Conservation (phyloP, 352 stramenopile genomes). For the Aphanomyces stellatus region DNA sequence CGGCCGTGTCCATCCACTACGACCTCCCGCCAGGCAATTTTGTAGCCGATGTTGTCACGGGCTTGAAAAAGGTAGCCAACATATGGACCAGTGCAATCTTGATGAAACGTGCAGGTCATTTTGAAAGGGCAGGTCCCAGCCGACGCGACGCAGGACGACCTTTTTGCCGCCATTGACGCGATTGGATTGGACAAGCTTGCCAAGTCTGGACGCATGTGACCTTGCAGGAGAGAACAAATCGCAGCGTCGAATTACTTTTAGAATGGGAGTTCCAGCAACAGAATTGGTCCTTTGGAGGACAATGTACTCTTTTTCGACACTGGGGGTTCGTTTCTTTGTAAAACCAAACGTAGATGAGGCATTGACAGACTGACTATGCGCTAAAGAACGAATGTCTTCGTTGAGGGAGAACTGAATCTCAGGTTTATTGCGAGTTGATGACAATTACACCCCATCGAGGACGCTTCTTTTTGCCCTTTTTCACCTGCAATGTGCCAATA, state of each 20-base stretch:
- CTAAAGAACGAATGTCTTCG: no score
- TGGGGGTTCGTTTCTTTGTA: no score
- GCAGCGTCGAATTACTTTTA: no score
- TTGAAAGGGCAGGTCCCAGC: constrained; percentile 45
- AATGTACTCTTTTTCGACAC: no score
- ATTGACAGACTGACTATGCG: no score
- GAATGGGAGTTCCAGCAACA: neutral
- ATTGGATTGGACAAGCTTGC: constrained; percentile 44
- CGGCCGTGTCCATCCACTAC: constrained; percentile 67
- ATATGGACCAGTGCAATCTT: neutral
- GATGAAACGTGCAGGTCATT: constrained; percentile 35
- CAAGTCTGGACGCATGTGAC: neutral
- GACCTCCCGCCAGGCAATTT: constrained; percentile 62
- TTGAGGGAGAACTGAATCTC: no score
- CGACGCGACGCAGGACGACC: constrained; percentile 42
- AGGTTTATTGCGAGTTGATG: no score
- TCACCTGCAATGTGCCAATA: no score
- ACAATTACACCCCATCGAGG: no score
- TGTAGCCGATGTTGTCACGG: constrained; percentile 53
- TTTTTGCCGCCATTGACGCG: constrained; percentile 50
- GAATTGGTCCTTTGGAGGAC: no score
- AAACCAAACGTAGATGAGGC: no score
- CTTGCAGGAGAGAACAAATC: neutral
- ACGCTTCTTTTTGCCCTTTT: no score
- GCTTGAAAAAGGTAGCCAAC: constrained; percentile 42